Evolutionary conservation across 2,329 filamentous ascomycete species (phyloP).

Genomic region (Sarocladiaceae sp.): DNA sequence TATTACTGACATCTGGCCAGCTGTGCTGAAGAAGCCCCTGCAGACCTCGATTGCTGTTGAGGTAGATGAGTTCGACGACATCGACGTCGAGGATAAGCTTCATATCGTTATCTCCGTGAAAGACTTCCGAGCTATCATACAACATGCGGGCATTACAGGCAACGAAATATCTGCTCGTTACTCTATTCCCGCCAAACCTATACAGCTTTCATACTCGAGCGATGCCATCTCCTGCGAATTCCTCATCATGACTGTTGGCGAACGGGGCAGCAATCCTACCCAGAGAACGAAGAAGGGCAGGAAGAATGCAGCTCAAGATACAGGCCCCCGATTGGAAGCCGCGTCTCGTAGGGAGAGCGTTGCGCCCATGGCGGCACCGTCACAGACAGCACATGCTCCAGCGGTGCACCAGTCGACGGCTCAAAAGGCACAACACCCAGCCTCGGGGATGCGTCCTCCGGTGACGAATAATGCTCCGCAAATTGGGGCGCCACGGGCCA

Average conservation of each 20-base stretch:
- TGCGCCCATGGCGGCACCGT: slow-evolving; percentile 29
- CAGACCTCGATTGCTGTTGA: slow-evolving; percentile 77
- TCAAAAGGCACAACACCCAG: slow-evolving; percentile 16
- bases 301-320: slow-evolving; percentile 27
- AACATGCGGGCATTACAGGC: slow-evolving; percentile 67
- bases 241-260: slow-evolving; percentile 77
- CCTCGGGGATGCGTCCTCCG: slow-evolving; percentile 19
- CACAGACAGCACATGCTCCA: slow-evolving; percentile 18
- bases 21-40: slow-evolving; percentile 73
- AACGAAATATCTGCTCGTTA: slow-evolving; percentile 65
- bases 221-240: slow-evolving; percentile 71
- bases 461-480: slow-evolving; percentile 28
- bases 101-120: slow-evolving; percentile 80
- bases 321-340: slow-evolving; percentile 42
- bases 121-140: slow-evolving; percentile 75
- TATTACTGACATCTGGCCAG: slow-evolving; percentile 31
- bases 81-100: slow-evolving; percentile 68
- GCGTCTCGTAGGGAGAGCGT: slow-evolving; percentile 39
- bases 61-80: slow-evolving; percentile 71
- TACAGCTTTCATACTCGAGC: slow-evolving; percentile 67
- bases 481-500: slow-evolving; percentile 28
- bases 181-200: slow-evolving; percentile 65
- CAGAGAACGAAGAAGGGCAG: slow-evolving; percentile 44
- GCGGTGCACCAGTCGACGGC: slow-evolving; percentile 8
- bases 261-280: slow-evolving; percentile 46